A percentile compares a stretch with the other conserved stretches of the same genome.
phyloP scores from a whole-genome alignment of 306 rosid genomes.

The Lithocarpus polystachyus region DNA sequence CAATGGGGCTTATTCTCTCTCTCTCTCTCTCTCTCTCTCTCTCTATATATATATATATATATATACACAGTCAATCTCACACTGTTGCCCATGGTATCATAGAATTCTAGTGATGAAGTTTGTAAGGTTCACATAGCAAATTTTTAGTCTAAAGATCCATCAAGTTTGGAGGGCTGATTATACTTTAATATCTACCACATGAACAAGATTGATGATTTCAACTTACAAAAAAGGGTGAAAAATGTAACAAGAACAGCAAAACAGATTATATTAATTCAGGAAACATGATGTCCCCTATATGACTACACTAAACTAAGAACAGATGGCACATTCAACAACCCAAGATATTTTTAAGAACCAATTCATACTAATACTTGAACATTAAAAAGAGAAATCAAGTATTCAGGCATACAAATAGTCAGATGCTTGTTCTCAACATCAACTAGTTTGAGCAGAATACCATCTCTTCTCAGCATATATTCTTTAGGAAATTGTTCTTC shows the following conservation, averaged over 20 bases:
- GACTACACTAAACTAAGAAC: background rate
- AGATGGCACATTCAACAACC: background rate
- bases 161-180: background rate
- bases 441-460: constrained; percentile 37
- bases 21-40: too few species aligned
- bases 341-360: background rate
- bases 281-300: background rate
- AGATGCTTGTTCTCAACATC: constrained; percentile 28
- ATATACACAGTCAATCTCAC: background rate
- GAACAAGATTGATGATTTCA: background rate
- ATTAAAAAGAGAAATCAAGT: constrained; percentile 14
- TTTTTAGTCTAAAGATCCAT: background rate
- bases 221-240: background rate
- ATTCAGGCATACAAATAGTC: constrained; percentile 44
- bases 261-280: background rate
- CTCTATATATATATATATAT: background rate
- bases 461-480: constrained; percentile 48
- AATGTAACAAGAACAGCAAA: background rate
- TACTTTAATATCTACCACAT: background rate
- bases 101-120: background rate
- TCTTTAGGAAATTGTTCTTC: constrained; percentile 61
- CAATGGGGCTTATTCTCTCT: background rate
- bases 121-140: background rate
- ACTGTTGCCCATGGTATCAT: background rate
- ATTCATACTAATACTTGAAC: background rate